Conservation (phyloP, 352 stramenopile genomes). For the Saprolegnia parasitica region DNA sequence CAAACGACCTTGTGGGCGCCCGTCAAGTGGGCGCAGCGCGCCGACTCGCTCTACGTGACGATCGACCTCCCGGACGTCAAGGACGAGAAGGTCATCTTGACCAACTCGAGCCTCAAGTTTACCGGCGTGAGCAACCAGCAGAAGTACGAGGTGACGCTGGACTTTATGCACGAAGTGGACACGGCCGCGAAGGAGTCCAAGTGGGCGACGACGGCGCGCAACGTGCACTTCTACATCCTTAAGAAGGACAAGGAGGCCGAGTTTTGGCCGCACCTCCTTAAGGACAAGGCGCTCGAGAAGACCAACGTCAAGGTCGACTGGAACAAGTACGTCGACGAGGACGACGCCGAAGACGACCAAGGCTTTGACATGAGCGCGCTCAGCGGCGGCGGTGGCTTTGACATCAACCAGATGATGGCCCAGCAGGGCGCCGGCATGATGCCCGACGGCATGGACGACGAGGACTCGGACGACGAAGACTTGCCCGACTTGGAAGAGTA, state of each 20-base stretch:
- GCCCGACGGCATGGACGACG: conserved; percentile 36
- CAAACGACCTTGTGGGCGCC: conserved; percentile 74
- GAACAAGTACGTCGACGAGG: conserved; percentile 96
- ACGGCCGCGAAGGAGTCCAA: conserved; percentile 86
- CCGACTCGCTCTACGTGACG: conserved; percentile 95
- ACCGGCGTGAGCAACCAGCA: conserved; percentile 88
- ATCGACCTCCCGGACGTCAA: conserved; percentile 93
- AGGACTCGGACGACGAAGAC: conserved; percentile 75
- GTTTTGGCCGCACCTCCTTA: conserved; percentile 94
- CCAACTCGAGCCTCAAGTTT: conserved; percentile 86
- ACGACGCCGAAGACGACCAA: conserved; percentile 89
- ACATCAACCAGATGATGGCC: conserved; percentile 94
- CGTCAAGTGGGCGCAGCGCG: conserved; percentile 96
- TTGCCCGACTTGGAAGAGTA: conserved; percentile 72
- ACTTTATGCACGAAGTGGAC: conserved; percentile 94
- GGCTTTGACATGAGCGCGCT: conserved; percentile 86
- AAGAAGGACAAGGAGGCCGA: conserved; percentile 92
- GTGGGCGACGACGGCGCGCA: conserved; percentile 93
- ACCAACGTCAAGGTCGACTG: conserved; percentile 96
- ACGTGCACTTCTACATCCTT: conserved; percentile 94
- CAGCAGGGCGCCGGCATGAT: conserved; percentile 68
- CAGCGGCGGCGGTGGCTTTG: conserved; percentile 86
- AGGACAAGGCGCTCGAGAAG: conserved; percentile 96
- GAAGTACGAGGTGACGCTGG: conserved; percentile 92
- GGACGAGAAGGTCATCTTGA: conserved; percentile 90